Conservation (phyloP, 2,329 filamentous ascomycete species). For the Colletotrichum shisoi region DNA sequence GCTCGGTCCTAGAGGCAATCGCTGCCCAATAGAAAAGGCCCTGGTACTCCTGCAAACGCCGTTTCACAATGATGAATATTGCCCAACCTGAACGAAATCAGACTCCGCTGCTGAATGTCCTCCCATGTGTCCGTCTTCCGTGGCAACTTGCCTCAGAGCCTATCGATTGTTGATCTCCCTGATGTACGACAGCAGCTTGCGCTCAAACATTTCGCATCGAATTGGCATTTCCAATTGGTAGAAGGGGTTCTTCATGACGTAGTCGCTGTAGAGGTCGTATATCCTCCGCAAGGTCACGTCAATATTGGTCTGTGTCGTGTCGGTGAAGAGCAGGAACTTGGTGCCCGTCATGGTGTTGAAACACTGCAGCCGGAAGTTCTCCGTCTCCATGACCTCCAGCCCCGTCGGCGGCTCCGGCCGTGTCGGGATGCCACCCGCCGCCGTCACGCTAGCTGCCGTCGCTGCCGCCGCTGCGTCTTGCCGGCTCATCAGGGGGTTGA, state of each 20-base stretch:
- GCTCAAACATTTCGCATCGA: conserved; percentile 92
- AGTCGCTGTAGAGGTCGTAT: conserved; percentile 95
- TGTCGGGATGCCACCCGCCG: conserved; percentile 47
- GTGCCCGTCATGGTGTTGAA: conserved; percentile 93
- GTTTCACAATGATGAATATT: conserved; percentile 15
- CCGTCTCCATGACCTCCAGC: conserved; percentile 90
- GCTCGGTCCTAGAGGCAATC: conserved; percentile 28
- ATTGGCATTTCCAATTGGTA: conserved; percentile 98
- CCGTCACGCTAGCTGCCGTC: conserved; percentile 49
- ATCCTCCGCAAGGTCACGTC: conserved; percentile 83
- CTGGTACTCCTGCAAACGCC: conserved; percentile 37
- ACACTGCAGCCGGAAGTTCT: conserved; percentile 94
- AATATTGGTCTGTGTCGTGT: conserved; percentile 84
- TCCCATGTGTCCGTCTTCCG: not conserved
- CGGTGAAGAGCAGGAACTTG: conserved; percentile 96
- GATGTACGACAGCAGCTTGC: conserved; percentile 82
- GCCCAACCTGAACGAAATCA: conserved; percentile 9
- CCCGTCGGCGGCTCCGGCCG: conserved; percentile 75
- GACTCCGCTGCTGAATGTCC: not conserved
- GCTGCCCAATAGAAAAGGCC: conserved; percentile 36
- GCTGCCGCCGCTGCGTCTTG: conserved; percentile 49
- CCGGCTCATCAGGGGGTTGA: conserved; percentile 62
- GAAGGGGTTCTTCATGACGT: conserved; percentile 99
- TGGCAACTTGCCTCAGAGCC: conserved; percentile 29
- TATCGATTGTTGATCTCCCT: conserved; percentile 71